Evolutionary conservation across 306 rosid species (phyloP), one percentile per base, ranked within the genome.

Genomic region (Comarum palustre): DNA sequence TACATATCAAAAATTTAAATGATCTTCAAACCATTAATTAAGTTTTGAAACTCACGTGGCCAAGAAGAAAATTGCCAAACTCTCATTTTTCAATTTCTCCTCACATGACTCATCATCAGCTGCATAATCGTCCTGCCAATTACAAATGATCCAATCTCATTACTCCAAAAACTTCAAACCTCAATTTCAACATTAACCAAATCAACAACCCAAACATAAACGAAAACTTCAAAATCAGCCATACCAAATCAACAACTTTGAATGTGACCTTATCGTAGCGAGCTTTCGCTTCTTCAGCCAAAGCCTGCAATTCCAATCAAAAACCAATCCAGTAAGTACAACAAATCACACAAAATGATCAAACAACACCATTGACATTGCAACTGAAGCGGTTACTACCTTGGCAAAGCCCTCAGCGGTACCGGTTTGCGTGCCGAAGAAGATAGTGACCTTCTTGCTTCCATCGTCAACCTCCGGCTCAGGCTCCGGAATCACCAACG

Each of bases 321-420:
- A 67, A 12, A 39, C 42, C 2, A 43, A 48, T 42, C 73, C 6
- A 67, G 25, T 32, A 36, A 54, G 65, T 29, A 39, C n/a, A 73
- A 73, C 47, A 36, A 25, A 68, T 15, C 66, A 71, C 66, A 50
- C 8, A 0, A 12, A 13, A 45, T 2, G 52, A 77, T 22, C 66
- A 59, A 42, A 68, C 15, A 51, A 22, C 36, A 15, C 38, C n/a
- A 70, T 36, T 36, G 4, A 14, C 22, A 69, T 36, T 10, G 38
- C 22, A 55, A 55, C 15, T 16, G 27, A 71, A 16, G 66, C 13
- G 7, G 7, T 11, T 16, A 6, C 7, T 42, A 89, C 98, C 96
- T 90, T 95, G 5, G 99, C 90, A 67, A 95, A 95, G 15, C 99
- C 99, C 88, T 95, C 99, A 8, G 99, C 99, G 4, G 97, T 92